These are phyloP conservation scores for Lentinula raphanica DNA, from an alignment of 768 basidiomycete species.

Conservation along the genomic window DNA sequence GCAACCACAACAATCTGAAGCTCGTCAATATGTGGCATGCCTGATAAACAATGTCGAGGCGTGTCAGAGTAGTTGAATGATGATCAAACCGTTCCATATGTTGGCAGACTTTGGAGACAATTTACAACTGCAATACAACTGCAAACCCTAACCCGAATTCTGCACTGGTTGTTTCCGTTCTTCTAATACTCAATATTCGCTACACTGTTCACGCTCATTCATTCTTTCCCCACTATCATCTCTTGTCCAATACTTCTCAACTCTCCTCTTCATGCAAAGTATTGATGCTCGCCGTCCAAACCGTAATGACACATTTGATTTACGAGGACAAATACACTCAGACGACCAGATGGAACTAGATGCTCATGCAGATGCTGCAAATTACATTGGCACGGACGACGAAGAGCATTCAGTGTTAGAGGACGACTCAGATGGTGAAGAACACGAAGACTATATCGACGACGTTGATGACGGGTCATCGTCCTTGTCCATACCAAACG, in stretches of 20 bases:
- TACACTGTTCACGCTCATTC: not conserved
- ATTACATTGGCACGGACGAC: conserved; percentile 39
- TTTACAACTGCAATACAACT: no score
- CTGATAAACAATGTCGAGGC: no score
- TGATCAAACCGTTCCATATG: no score
- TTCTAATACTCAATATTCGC: no score
- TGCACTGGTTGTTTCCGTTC: not conserved
- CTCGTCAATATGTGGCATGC: no score
- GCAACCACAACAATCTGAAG: no score
- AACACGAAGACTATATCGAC: conserved; percentile 64
- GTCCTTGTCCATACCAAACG: conserved; percentile 82
- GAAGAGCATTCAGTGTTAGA: conserved; percentile 85
- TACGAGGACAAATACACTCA: conserved; percentile 59
- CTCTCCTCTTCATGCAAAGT: not conserved
- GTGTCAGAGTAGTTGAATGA: no score
- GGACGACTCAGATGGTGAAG: conserved; percentile 77
- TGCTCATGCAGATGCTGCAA: conserved; percentile 41
- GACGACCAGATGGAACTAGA: conserved; percentile 41
- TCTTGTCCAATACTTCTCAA: not conserved
- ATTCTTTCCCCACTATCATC: not conserved
- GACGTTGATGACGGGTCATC: conserved; percentile 79
- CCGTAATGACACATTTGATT: conserved; percentile 64
- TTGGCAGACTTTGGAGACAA: no score
- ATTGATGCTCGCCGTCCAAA: conserved; percentile 19
- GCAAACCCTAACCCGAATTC: not conserved